phyloP scores from a whole-genome alignment of 306 rosid genomes.

The Inga leiocalycina region DNA sequence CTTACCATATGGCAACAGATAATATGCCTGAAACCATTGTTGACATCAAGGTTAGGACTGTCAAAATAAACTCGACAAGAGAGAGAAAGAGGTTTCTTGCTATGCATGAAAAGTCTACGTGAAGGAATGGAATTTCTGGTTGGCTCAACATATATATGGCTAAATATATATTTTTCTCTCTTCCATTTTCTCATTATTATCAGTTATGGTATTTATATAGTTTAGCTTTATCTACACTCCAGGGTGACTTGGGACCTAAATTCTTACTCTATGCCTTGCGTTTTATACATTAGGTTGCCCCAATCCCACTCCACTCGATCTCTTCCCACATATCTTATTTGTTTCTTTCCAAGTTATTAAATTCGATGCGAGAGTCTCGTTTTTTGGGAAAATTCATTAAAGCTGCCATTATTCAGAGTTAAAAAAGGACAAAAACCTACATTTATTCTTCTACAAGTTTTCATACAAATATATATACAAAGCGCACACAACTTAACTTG shows the following conservation, averaged over 20 bases:
- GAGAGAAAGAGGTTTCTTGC: constrained; percentile 56
- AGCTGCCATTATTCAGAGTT: constrained; percentile 55
- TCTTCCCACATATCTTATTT: constrained; percentile 8
- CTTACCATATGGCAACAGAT: constrained; percentile 36
- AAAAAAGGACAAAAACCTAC: constrained; percentile 53
- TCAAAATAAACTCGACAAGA: constrained; percentile 12
- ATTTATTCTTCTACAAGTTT: constrained; percentile 71
- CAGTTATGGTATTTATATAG: constrained; percentile 29
- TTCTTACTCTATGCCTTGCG: constrained; percentile 36
- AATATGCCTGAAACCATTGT: constrained; percentile 35
- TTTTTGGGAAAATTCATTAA: constrained; percentile 34
- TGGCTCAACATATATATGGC: constrained; percentile 42
- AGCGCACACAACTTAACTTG: constrained; percentile 60
- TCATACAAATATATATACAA: constrained; percentile 36
- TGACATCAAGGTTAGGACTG: constrained; percentile 25
- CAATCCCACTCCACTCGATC: constrained; percentile 64
- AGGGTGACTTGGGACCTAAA: constrained; percentile 76
- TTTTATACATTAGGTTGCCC: constrained; percentile 61
- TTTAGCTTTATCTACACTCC: constrained; percentile 71
- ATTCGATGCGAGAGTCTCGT: constrained; percentile 8
- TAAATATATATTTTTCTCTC: background rate
- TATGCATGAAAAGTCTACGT: constrained; percentile 75
- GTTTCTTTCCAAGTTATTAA: constrained; percentile 27
- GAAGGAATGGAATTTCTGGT: constrained; percentile 69
- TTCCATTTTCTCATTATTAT: constrained; percentile 19